A percentile compares a stretch with the other conserved stretches of the same genome.
Conservation (phyloP, 345 rosid genomes). For the Gynandropsis gynandra region DNA sequence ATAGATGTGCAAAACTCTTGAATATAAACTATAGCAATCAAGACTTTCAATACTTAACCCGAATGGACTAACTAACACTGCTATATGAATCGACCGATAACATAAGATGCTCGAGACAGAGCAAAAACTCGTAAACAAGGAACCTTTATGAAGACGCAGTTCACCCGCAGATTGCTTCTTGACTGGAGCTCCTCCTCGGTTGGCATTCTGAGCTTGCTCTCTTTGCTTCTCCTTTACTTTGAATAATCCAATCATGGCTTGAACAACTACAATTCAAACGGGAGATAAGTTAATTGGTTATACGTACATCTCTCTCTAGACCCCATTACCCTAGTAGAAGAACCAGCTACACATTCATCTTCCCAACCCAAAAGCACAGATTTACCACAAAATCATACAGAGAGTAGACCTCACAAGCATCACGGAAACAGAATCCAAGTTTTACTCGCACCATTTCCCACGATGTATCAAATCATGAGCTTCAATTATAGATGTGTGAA, state of each 20-base stretch:
- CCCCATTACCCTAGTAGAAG: too few relatives aligned
- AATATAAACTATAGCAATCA: too few relatives aligned
- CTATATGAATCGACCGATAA: background rate
- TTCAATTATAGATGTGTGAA: background rate
- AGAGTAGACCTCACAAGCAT: too few relatives aligned
- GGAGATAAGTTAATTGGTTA: background rate
- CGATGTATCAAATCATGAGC: too few relatives aligned
- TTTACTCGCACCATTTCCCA: too few relatives aligned
- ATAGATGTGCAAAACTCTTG: too few relatives aligned
- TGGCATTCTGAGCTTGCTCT: slow-evolving; percentile 62
- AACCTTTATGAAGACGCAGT: slow-evolving; percentile 85
- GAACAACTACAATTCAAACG: slow-evolving; percentile 11
- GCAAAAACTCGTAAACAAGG: background rate
- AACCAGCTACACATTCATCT: too few relatives aligned
- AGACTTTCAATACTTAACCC: too few relatives aligned
- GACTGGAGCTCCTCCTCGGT: slow-evolving; percentile 40
- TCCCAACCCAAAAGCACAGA: too few relatives aligned
- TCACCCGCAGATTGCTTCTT: slow-evolving; percentile 84
- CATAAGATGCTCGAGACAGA: background rate
- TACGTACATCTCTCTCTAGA: background rate
- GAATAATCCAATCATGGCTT: slow-evolving; percentile 66
- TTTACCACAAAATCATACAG: too few relatives aligned
- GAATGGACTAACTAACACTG: too few relatives aligned
- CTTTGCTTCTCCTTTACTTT: slow-evolving; percentile 86
- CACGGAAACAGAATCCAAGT: too few relatives aligned